Conservation (phyloP, 768 basidiomycete species). For the Butyriboletus loyo region DNA sequence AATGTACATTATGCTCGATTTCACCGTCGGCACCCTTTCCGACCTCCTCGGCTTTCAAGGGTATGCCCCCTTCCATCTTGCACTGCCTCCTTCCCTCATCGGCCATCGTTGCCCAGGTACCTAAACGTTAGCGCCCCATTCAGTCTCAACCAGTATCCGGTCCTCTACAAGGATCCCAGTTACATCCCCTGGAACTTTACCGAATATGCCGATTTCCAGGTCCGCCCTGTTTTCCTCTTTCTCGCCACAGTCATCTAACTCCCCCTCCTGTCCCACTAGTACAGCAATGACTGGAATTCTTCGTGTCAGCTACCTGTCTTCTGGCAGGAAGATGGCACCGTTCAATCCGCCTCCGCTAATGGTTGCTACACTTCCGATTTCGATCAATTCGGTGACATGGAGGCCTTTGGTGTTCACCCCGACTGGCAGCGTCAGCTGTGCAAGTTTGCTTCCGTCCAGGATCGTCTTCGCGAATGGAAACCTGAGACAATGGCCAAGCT, state of each 20-base stretch:
- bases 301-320: constrained; percentile 77
- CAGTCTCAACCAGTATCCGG: constrained; percentile 65
- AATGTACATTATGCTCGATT: constrained; percentile 93
- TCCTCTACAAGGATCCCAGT: constrained; percentile 68
- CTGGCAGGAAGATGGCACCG: constrained; percentile 73
- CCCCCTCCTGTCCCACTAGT: constrained; percentile 34
- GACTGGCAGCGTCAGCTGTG: constrained; percentile 92
- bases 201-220: constrained; percentile 79
- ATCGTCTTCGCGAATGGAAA: constrained; percentile 92
- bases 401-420: constrained; percentile 95
- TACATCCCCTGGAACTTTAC: constrained; percentile 86
- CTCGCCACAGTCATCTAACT: neutral
- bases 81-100: constrained; percentile 13
- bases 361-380: constrained; percentile 86
- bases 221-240: constrained; percentile 28
- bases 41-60: constrained; percentile 85
- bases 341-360: constrained; percentile 45
- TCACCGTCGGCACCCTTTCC: constrained; percentile 90
- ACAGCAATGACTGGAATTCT: constrained; percentile 65
- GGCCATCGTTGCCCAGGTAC: constrained; percentile 38
- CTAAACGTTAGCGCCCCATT: constrained; percentile 83
- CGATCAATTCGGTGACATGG: constrained; percentile 95
- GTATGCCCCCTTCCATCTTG: constrained; percentile 40
- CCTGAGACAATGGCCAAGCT: constrained; percentile 77
- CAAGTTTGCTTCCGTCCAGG: constrained; percentile 95